A percentile compares a stretch with the other conserved stretches of the same genome.
Conservation (phyloP, 805 yeast genomes). For the Debaryomyces prosopidis region DNA sequence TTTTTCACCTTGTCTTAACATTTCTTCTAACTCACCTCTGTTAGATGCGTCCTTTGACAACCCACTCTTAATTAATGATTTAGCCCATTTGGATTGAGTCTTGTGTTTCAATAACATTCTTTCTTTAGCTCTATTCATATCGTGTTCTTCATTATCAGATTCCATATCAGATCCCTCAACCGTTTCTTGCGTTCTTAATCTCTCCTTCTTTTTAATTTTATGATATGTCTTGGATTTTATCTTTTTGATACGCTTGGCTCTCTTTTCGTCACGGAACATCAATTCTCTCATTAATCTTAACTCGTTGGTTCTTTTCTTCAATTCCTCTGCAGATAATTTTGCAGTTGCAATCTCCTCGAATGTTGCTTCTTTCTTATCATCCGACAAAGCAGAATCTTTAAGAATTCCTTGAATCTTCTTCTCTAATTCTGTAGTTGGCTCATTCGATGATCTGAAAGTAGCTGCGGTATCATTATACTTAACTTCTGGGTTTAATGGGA, state of each 20-base stretch:
- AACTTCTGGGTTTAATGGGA: conserved; percentile 61
- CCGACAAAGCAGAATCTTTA: conserved; percentile 63
- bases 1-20: conserved; percentile 84
- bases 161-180: conserved; percentile 61
- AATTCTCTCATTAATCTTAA: conserved; percentile 90
- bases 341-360: conserved; percentile 88
- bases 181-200: conserved; percentile 64
- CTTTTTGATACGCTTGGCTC: conserved; percentile 88
- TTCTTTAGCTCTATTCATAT: conserved; percentile 79
- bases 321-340: conserved; percentile 75
- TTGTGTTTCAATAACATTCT: conserved; percentile 92
- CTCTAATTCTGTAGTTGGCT: conserved; percentile 64
- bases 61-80: conserved; percentile 84
- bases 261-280: conserved; percentile 92
- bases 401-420: conserved; percentile 60
- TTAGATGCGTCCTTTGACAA: conserved; percentile 82
- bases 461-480: conserved; percentile 49
- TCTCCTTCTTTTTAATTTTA: conserved; percentile 82
- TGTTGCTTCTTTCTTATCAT: conserved; percentile 74
- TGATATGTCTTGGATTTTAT: conserved; percentile 91
- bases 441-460: conserved; percentile 47
- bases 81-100: conserved; percentile 88
- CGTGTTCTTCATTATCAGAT: conserved; percentile 60
- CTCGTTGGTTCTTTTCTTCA: conserved; percentile 74
- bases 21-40: conserved; percentile 89